phyloP scores from a whole-genome alignment of 306 rosid species.

The Elaeagnus macrophylla region DNA sequence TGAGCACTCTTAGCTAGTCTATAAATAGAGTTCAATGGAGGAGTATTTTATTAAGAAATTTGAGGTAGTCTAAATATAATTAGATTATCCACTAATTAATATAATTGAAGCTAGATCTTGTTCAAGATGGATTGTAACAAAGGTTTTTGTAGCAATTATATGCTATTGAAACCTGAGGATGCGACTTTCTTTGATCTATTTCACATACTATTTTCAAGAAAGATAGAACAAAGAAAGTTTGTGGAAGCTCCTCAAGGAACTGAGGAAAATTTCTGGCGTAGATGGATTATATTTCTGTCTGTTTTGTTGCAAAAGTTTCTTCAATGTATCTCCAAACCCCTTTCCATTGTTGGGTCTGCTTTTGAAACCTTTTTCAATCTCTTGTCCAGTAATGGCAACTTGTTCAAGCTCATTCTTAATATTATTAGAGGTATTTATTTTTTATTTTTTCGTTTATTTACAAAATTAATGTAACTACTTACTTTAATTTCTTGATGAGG shows the following conservation, averaged over 20 bases:
- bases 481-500: too few relatives aligned
- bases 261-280: constrained; percentile 21
- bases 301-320: constrained; percentile 39
- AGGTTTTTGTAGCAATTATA: constrained; percentile 24
- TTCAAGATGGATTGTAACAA: constrained; percentile 7
- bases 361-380: constrained; percentile 39
- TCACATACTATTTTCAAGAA: constrained; percentile 24
- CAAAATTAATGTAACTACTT: too few relatives aligned
- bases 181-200: constrained; percentile 37
- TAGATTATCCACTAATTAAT: too few relatives aligned
- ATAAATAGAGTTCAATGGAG: too few relatives aligned
- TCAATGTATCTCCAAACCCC: constrained; percentile 22
- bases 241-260: constrained; percentile 22
- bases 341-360: constrained; percentile 26
- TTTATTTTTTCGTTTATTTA: too few relatives aligned
- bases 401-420: constrained; percentile 25
- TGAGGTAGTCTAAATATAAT: too few relatives aligned
- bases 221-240: constrained; percentile 27
- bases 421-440: constrained; percentile 33
- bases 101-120: background rate
- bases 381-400: constrained; percentile 26
- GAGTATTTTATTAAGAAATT: too few relatives aligned
- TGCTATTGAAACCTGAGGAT: constrained; percentile 51
- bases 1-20: too few relatives aligned
- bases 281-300: constrained; percentile 52